A percentile compares a stretch with the other conserved stretches of the same genome.
These are phyloP conservation scores for Claviceps arundinis DNA, from an alignment of 2,329 filamentous ascomycete species.

Conservation along the genomic window DNA sequence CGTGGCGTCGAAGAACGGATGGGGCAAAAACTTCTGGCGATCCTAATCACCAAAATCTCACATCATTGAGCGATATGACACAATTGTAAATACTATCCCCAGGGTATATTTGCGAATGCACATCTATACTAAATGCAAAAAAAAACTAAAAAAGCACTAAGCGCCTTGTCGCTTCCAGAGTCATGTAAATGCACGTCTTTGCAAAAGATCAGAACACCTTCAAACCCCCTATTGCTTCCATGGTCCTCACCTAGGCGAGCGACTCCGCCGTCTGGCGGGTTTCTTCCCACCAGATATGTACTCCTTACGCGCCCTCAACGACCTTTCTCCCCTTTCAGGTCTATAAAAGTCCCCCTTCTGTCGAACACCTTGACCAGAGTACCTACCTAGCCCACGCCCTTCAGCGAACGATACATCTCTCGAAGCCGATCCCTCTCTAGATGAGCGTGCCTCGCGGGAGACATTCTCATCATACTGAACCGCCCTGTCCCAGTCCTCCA, in stretches of 20 bases:
- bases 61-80: too few relatives aligned
- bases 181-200: neutral
- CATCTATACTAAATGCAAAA: too few relatives aligned
- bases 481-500: constrained; percentile 67
- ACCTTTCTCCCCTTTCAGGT: constrained; percentile 5
- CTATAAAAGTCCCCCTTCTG: constrained; percentile 16
- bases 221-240: neutral
- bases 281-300: neutral
- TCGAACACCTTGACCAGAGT: neutral
- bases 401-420: neutral
- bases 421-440: neutral
- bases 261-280: neutral
- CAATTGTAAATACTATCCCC: too few relatives aligned
- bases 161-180: too few relatives aligned
- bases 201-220: neutral
- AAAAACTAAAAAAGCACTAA: too few relatives aligned
- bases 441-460: neutral
- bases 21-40: too few relatives aligned
- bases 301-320: neutral
- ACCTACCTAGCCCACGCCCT: neutral
- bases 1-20: too few relatives aligned
- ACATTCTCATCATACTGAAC: constrained; percentile 50
- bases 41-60: too few relatives aligned
- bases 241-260: neutral
- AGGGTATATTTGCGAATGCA: too few relatives aligned